phyloP scores from a whole-genome alignment of 768 basidiomycete species.

The Suillus paluster region DNA sequence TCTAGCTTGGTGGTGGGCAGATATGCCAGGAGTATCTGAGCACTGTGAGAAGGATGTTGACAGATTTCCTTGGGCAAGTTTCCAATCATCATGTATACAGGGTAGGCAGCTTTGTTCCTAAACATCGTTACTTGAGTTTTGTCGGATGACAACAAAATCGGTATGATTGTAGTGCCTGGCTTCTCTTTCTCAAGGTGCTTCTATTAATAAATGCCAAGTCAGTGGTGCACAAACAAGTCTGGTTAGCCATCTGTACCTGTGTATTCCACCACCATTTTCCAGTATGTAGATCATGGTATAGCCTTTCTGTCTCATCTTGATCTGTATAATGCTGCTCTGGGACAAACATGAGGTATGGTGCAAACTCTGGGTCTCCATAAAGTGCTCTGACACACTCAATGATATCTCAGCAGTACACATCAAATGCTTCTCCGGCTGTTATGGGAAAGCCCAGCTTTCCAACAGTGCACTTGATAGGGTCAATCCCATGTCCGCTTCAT shows the following conservation, averaged over 20 bases:
- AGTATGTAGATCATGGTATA: too few species aligned
- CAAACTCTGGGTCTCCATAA: slow-evolving; percentile 39
- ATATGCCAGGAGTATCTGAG: slow-evolving; percentile 2
- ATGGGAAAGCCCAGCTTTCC: too few species aligned
- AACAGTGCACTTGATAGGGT: too few species aligned
- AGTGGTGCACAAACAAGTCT: too few species aligned
- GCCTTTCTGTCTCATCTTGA: too few species aligned
- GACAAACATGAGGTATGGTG: slow-evolving; percentile 31
- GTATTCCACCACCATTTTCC: slow-evolving; percentile 57
- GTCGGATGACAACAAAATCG: slow-evolving; percentile 27
- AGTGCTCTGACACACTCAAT: slow-evolving; percentile 42
- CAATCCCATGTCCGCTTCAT: too few species aligned
- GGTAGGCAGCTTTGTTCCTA: slow-evolving; percentile 21
- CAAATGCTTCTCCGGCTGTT: slow-evolving; percentile 34
- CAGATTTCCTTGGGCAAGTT: slow-evolving; percentile 44
- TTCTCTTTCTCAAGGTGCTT: slow-evolving; percentile 19
- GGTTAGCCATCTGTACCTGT: too few species aligned
- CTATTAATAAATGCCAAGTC: too few species aligned
- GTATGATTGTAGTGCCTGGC: slow-evolving; percentile 4
- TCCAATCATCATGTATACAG: slow-evolving; percentile 30
- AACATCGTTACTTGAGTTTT: slow-evolving; percentile 23
- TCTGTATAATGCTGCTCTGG: slow-evolving; percentile 46
- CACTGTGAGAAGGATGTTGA: slow-evolving; percentile 32
- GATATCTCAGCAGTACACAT: slow-evolving; percentile 41
- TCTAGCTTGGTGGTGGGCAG: slow-evolving; percentile 6